phyloP scores from a whole-genome alignment of 305 asterid genomes.

The Fraxinus sp. region DNA sequence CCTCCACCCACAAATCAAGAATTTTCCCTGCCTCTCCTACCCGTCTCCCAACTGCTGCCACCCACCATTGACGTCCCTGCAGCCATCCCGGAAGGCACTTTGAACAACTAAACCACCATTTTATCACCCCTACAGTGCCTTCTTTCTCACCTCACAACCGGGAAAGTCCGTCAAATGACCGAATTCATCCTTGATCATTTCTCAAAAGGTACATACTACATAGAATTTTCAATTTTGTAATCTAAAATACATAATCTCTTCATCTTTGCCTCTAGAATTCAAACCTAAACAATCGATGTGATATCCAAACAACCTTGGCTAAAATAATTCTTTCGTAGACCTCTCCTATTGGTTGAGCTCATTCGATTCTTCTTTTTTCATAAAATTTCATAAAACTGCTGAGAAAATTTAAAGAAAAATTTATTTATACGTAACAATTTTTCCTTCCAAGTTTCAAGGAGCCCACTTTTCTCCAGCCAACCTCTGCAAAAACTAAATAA shows the following conservation, averaged over 20 bases:
- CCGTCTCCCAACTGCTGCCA: background rate
- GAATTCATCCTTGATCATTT: background rate
- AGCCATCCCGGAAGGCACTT: background rate
- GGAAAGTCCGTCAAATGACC: background rate
- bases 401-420: background rate
- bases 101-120: background rate
- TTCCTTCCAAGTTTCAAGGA: slow-evolving; percentile 37
- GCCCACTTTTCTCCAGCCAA: slow-evolving; percentile 25
- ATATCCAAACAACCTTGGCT: background rate
- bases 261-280: background rate
- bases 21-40: background rate
- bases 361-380: background rate
- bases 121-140: background rate
- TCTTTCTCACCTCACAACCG: background rate
- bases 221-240: background rate
- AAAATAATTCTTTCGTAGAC: background rate
- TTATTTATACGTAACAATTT: background rate
- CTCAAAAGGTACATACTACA: background rate
- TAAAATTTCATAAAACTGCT: background rate
- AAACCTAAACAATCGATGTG: background rate
- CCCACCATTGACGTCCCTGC: background rate
- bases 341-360: background rate
- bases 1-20: background rate
- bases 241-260: background rate
- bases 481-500: slow-evolving; percentile 33